Conservation (phyloP, 1,284 basidiomycete species). For the Entoloma clypeatum region DNA sequence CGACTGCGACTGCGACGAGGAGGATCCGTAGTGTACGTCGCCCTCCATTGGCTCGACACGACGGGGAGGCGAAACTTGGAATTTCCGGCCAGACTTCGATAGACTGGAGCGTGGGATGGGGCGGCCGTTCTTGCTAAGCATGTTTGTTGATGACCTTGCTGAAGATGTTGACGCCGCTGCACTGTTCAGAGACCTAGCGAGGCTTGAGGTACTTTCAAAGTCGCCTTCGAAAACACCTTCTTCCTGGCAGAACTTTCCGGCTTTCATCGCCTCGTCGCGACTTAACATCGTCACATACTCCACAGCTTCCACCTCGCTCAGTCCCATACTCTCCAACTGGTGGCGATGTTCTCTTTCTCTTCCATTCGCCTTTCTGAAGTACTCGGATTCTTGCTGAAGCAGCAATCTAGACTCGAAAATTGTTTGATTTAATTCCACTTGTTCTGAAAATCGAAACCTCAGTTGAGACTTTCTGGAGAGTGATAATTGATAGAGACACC, state of each 20-base stretch:
- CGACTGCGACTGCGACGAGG: constrained; percentile 6
- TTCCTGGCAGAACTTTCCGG: constrained; percentile 26
- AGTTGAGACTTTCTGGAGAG: constrained; percentile 17
- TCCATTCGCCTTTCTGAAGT: constrained; percentile 36
- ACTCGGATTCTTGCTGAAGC: constrained; percentile 45
- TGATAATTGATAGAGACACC: constrained; percentile 27
- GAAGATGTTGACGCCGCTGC: not conserved
- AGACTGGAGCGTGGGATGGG: constrained; percentile 24
- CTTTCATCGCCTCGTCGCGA: constrained; percentile 60
- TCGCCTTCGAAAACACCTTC: constrained; percentile 58
- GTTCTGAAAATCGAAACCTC: constrained; percentile 39
- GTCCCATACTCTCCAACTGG: constrained; percentile 59
- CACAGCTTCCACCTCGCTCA: constrained; percentile 75
- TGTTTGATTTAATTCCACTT: constrained; percentile 62
- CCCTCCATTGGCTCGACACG: constrained; percentile 42
- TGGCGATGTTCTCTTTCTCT: constrained; percentile 55
- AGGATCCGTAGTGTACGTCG: constrained; percentile 19
- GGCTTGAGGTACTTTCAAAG: constrained; percentile 33
- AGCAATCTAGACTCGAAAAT: constrained; percentile 58
- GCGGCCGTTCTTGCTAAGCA: constrained; percentile 7
- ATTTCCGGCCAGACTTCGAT: constrained; percentile 37
- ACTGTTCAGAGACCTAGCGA: not conserved
- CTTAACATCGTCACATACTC: constrained; percentile 86
- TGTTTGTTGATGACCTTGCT: not conserved
- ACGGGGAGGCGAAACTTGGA: constrained; percentile 36